Base-by-base conservation (phyloP, 2,329 filamentous ascomycete genomes). In the Pleomassaria siparia region DNA sequence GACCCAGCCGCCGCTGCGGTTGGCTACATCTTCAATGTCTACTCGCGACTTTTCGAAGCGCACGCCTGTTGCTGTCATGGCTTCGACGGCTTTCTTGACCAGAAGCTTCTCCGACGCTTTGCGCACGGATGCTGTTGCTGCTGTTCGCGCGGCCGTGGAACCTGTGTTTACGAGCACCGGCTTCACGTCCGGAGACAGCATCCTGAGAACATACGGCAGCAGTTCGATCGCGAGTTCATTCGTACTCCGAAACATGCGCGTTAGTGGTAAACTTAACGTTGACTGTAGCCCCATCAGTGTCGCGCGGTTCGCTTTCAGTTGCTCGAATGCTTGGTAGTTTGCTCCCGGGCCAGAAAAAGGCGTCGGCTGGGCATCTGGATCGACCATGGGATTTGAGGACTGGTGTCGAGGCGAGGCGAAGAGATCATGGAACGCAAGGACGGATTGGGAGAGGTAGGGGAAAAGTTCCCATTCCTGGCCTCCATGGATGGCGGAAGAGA, bases 391-490 rank as follows among this genome's bases (percentile, higher is more conserved):
- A 1, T 78, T 73, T 5, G 75, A 58, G 15, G 47, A 58, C 60
- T 80, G 76, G 28, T 69, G 61, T 13, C 64, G 63, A 4, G 21
- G 83, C 0, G 88, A 87, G 3, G 91, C 89, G 64, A 99, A 99
- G 11, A 99, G 80, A 63, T 89, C 80, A 66, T 99, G 95, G 64
- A 95, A 96, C 3, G 89, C 94, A 1, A 97, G 80, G 13, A 94
- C 81, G 0, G 92, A 86, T 57, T 94, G 88, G 60, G 86, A 89
- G 40, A 97, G 81, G 67, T 99, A 99, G 0, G 89, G 86, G 0
- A 82, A 83, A 13, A 99, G 76, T 70, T 99, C 94, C 88, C 94
- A 99, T 46, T 95, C 91, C 67, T 96, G 92, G 49, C 82, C 85
- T n/a, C 83, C 76, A 65, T 86, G 95, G 1, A 97, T 80, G 30